Evolutionary conservation across 768 basidiomycete species (phyloP), one percentile per base, ranked within the genome.

Genomic region (Nidula microcarpa): DNA sequence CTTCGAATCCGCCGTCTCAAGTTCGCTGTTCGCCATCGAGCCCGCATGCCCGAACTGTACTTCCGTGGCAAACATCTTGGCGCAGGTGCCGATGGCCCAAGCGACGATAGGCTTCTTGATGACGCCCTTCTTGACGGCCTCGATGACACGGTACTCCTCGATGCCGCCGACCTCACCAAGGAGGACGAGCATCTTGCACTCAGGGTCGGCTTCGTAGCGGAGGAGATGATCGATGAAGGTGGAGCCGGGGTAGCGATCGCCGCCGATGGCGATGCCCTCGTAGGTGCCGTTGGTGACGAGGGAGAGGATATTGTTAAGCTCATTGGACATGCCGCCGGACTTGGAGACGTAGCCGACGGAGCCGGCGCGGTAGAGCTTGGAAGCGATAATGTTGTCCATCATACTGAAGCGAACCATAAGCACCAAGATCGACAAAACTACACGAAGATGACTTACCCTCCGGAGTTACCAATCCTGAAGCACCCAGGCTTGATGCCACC

Each of bases 311-410:
- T 98, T 99, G 89, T 99, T 98, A 65, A 99, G 79, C 74, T 99
- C 96, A 78, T 98, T 98, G 64, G 96, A 98, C 96, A 99, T 99
- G 72, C 96, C 96, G 61, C 96, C 96, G 6, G 95, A 98, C 78
- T 99, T 99, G 72, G 94, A 97, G 67, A 99, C 96, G 72, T 98
- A 99, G 65, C 95, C 96, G 62, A 99, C 91, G 10, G 94, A 94
- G 53, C 96, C 96, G 30, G 94, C 78, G 64, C 95, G 94, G 84
- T 98, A 99, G 57, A 99, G 89, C 80, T 98, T 99, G 57, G 94
- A 96, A 6, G 95, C 78, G 66, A 98, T 97, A 76, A 98, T 95
- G 80, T 98, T 99, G 80, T 99, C 96, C 95, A 98, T 97, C 96
- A 98, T 98, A 65, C 92, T 88, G 55, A 17, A 51, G 50, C 30